Evolutionary conservation across 441 rosid genomes (phyloP).

Genomic region (Brassica balearica): DNA sequence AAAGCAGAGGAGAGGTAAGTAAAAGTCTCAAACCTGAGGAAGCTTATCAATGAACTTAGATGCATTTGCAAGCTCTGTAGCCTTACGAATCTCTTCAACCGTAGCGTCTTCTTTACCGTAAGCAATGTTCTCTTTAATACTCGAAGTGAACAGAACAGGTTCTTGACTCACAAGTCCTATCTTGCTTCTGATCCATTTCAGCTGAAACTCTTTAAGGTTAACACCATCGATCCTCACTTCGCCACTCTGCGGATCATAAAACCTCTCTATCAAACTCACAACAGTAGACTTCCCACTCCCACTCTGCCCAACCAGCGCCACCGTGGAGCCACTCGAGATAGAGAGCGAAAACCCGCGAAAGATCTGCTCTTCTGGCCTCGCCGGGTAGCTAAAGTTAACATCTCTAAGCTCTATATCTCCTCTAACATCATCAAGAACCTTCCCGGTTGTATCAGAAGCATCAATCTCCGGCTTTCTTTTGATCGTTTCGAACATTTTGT

Average conservation of each 20-base stretch:
- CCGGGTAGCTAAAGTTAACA: conserved; percentile 72
- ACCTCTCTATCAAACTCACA: conserved; percentile 60
- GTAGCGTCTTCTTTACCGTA: conserved; percentile 52
- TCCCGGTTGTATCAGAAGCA: conserved; percentile 64
- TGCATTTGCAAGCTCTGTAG: conserved; percentile 81
- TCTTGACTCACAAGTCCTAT: conserved; percentile 65
- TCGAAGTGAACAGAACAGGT: conserved; percentile 42
- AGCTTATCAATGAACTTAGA: conserved; percentile 80
- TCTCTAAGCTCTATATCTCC: conserved; percentile 75
- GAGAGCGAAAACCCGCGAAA: conserved; percentile 70
- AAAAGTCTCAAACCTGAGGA: conserved; percentile 66
- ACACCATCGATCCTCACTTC: conserved; percentile 43
- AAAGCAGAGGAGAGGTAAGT: conserved; percentile 18
- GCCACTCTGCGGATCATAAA: conserved; percentile 44
- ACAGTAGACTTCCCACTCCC: conserved; percentile 49
- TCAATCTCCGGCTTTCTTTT: conserved; percentile 76
- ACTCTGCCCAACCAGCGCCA: conserved; percentile 78
- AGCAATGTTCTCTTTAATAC: conserved; percentile 43
- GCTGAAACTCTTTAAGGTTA: conserved; percentile 45
- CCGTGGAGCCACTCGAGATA: conserved; percentile 63
- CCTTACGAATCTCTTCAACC: conserved; percentile 64
- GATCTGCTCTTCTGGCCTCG: conserved; percentile 75
- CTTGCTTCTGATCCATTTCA: conserved; percentile 51
- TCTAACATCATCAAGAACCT: conserved; percentile 56
- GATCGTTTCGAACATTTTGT: conserved; percentile 87